phyloP scores from a whole-genome alignment of 148 eudicot species.

The Dianthus caryophyllus region DNA sequence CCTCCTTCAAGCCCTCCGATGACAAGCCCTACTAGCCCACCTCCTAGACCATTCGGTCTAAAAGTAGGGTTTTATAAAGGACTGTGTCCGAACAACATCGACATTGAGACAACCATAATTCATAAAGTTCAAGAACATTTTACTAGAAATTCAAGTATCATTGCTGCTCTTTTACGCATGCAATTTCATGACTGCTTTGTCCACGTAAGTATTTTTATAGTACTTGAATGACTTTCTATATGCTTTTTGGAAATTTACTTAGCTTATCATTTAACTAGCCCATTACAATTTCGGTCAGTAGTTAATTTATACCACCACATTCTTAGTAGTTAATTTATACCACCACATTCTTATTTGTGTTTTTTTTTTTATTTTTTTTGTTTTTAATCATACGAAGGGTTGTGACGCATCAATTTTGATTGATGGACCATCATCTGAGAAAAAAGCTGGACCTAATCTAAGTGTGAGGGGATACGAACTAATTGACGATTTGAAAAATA shows the following conservation, averaged over 20 bases:
- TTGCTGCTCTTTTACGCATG: slow-evolving; percentile 24
- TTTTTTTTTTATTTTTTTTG: background rate
- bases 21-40: slow-evolving; percentile 1
- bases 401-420: slow-evolving; percentile 18
- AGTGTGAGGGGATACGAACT: slow-evolving; percentile 19
- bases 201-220: slow-evolving; percentile 14
- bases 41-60: slow-evolving; percentile 1
- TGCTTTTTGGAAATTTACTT: no score
- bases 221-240: no score
- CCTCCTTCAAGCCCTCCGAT: background rate
- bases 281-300: no score
- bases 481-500: background rate
- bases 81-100: slow-evolving; percentile 3
- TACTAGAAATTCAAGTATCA: slow-evolving; percentile 12
- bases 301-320: no score
- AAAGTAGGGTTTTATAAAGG: slow-evolving; percentile 13
- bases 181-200: slow-evolving; percentile 31
- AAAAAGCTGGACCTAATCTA: slow-evolving; percentile 6
- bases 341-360: no score
- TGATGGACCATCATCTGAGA: slow-evolving; percentile 8
- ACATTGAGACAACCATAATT: slow-evolving; percentile 15
- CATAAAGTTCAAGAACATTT: slow-evolving; percentile 16
- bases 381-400: slow-evolving; percentile 1
- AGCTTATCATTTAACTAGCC: no score
- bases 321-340: no score